Evolutionary conservation across 257 asterid species (phyloP).

Genomic region (Solanum commersonii): DNA sequence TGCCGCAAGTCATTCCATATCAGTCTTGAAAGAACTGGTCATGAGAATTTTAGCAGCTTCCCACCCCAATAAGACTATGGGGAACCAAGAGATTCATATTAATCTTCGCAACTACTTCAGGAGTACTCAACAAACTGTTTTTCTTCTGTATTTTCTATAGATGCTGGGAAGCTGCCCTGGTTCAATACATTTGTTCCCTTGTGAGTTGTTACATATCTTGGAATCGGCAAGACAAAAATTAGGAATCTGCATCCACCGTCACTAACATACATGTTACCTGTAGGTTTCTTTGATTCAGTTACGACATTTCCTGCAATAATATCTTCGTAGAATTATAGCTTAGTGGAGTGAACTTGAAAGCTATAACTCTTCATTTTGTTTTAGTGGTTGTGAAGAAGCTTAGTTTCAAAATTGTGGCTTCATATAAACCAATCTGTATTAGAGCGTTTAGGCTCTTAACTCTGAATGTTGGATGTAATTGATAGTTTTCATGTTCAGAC

Average conservation of each 20-base stretch:
- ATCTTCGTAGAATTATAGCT: neutral
- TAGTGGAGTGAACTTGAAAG: neutral
- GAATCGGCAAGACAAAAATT: neutral
- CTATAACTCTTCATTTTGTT: neutral
- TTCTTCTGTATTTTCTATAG: neutral
- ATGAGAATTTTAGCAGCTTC: neutral
- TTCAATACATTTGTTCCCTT: neutral
- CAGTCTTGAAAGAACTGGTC: neutral
- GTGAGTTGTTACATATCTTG: neutral
- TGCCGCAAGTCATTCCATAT: neutral
- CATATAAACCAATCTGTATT: neutral
- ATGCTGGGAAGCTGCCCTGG: neutral
- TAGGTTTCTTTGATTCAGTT: neutral
- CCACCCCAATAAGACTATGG: neutral
- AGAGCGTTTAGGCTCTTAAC: neutral
- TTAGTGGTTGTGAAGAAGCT: neutral
- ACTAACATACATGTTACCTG: neutral
- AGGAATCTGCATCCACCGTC: neutral
- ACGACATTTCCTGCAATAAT: neutral
- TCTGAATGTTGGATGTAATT: neutral
- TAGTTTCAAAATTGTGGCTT: neutral
- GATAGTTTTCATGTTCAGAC: neutral
- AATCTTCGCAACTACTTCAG: neutral
- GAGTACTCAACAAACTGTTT: neutral
- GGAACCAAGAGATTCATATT: neutral